A percentile compares a stretch with the other conserved stretches of the same genome.
These are phyloP conservation scores for Zygnema cylindricum DNA, from an alignment of 139 green algal species.

Conservation along the genomic window DNA sequence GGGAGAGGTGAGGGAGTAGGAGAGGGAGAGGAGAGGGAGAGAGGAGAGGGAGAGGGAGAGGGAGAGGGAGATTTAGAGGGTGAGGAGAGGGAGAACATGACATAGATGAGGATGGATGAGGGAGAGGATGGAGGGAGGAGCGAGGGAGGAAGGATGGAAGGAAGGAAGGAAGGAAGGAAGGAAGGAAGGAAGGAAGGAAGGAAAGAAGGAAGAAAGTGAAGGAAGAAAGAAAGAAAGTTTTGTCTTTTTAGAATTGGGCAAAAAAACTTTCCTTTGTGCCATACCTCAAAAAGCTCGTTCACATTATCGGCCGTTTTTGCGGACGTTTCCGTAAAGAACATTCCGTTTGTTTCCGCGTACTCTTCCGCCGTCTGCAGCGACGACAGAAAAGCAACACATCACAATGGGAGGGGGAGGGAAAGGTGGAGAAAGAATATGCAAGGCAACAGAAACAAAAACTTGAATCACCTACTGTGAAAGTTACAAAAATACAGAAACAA, in stretches of 20 bases:
- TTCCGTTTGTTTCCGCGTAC: constrained; percentile 71
- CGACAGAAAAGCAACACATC: neutral
- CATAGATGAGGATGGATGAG: no score
- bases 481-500: no score
- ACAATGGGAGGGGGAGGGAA: no score
- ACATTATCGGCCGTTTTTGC: constrained; percentile 72
- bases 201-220: neutral
- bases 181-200: no score
- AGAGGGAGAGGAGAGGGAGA: neutral
- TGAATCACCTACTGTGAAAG: no score
- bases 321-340: constrained; percentile 73
- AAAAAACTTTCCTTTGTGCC: constrained; percentile 7
- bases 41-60: neutral
- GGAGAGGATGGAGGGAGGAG: no score
- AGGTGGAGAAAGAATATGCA: no score
- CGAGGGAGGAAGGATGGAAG: no score
- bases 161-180: no score
- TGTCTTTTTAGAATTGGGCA: neutral
- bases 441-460: no score
- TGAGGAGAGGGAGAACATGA: no score
- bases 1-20: neutral
- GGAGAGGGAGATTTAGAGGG: neutral
- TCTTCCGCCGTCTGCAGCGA: constrained; percentile 66
- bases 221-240: neutral
- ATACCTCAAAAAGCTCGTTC: constrained; percentile 66